Evolutionary conservation across 805 yeast species (phyloP), one percentile per base, ranked within the genome.

Genomic region (Candida golubevii): DNA sequence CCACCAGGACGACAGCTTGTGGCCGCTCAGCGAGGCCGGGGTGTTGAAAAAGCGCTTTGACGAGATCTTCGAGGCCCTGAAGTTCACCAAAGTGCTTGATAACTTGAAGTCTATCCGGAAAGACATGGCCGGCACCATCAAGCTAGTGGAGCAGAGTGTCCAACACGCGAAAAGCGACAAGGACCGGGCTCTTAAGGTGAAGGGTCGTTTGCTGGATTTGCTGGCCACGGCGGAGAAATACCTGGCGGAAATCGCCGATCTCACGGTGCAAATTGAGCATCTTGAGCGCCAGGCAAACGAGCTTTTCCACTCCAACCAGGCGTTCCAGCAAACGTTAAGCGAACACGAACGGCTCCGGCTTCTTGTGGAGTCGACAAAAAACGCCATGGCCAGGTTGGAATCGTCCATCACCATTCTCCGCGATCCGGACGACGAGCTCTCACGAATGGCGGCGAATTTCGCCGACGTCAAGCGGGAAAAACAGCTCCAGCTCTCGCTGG

Each of bases 21-120:
- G 99, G 99, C 99, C 99, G 1, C 71, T 93, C 38, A 79, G 90
- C 54, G 99, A 93, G 63, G 95, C 99, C 1, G 75, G 95, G 2
- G 77, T 77, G 10, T 74, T 93, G 60, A 95, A 93, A 65, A 90
- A 90, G 65, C 77, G 91, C 42, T 95, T 93, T 57, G 99, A 93
- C 62, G 99, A 93, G 63, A 91, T 93, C 8, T 93, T 93, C 58
- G 97, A 93, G 64, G 97, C 97, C 0, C 79, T 88, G 53, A 89
- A 88, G 61, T 95, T 86, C 58, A 88, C 97, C 1, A 91, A 88
- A 59, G 96, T 93, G 0, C 69, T 93, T 32, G 97, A 90, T 46
- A 79, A 78, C 42, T 71, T 93, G 56, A 90, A 89, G 58, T 62
- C 61, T 1, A 78, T 89, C 35, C 79, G 85, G 42, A 91, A 90